Conservation (phyloP, 139 green algal genomes). For the Chlamydomonas incerta region DNA sequence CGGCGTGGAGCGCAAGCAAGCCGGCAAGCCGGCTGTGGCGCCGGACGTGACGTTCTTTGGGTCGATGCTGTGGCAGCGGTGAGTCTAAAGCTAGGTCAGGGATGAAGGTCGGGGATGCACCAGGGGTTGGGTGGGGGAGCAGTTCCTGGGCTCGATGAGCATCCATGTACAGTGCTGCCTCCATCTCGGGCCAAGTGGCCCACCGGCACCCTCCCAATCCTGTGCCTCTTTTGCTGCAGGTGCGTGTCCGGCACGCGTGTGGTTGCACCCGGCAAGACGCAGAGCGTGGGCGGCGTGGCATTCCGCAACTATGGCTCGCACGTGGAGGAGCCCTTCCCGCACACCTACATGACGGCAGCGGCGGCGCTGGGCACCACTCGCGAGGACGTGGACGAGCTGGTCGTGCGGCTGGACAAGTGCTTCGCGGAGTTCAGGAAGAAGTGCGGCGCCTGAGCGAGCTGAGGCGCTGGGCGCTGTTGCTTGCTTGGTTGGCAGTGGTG, state of each 20-base stretch:
- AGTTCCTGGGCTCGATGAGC: too few species aligned
- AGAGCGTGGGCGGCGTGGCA: constrained; percentile 75
- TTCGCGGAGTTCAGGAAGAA: constrained; percentile 41
- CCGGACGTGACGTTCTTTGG: constrained; percentile 74
- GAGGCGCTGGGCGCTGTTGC: too few species aligned
- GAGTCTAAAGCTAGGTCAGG: too few species aligned
- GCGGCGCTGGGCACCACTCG: constrained; percentile 82
- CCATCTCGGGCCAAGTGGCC: too few species aligned
- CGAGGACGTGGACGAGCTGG: constrained; percentile 81
- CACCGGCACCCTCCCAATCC: too few species aligned
- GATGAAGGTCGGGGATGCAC: too few species aligned
- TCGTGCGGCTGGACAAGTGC: constrained; percentile 57
- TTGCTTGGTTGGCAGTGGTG: too few species aligned
- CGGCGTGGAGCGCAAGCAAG: not conserved
- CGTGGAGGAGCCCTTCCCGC: constrained; percentile 71
- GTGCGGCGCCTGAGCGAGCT: too few species aligned
- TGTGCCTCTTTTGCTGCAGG: constrained; percentile 55
- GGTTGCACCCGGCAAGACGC: constrained; percentile 66
- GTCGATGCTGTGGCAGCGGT: constrained; percentile 86
- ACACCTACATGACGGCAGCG: constrained; percentile 88
- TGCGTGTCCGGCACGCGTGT: constrained; percentile 89
- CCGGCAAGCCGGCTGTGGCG: not conserved
- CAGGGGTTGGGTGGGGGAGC: too few species aligned
- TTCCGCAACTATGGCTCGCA: constrained; percentile 87
- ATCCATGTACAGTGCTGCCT: too few species aligned